These are phyloP conservation scores for Debaryomyces castellii DNA, from an alignment of 805 yeast genomes.

Conservation along the genomic window DNA sequence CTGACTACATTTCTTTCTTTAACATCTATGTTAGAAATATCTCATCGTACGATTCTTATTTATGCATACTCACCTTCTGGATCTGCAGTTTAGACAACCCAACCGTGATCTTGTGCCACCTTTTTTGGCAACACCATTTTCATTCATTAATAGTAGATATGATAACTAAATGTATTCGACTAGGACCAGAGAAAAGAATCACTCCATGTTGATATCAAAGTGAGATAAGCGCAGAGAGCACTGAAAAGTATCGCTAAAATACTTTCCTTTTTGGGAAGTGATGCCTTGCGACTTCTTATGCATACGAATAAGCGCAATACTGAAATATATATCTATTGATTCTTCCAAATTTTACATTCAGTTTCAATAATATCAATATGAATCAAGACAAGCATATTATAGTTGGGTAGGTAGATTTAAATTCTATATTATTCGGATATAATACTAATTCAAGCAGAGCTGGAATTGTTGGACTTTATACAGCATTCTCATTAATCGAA, in stretches of 20 bases:
- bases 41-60: background rate
- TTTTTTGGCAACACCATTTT: background rate
- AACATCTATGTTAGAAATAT: background rate
- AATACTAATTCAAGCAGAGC: background rate
- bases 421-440: background rate
- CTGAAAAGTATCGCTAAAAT: background rate
- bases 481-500: conserved; percentile 3
- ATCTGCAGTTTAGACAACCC: conserved; percentile 10
- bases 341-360: background rate
- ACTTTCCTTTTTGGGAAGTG: background rate
- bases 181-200: too few relatives aligned
- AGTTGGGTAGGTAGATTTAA: background rate
- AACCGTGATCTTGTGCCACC: conserved; percentile 6
- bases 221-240: background rate
- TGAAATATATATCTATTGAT: background rate
- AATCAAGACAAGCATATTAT: background rate
- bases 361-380: background rate
- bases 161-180: background rate
- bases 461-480: conserved; percentile 7
- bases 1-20: conserved; percentile 14
- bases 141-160: background rate
- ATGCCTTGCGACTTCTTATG: background rate
- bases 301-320: background rate
- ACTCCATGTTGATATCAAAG: background rate
- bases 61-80: conserved; percentile 7